phyloP scores from a whole-genome alignment of 805 yeast genomes.

The Saccharomycopsis sp. region DNA sequence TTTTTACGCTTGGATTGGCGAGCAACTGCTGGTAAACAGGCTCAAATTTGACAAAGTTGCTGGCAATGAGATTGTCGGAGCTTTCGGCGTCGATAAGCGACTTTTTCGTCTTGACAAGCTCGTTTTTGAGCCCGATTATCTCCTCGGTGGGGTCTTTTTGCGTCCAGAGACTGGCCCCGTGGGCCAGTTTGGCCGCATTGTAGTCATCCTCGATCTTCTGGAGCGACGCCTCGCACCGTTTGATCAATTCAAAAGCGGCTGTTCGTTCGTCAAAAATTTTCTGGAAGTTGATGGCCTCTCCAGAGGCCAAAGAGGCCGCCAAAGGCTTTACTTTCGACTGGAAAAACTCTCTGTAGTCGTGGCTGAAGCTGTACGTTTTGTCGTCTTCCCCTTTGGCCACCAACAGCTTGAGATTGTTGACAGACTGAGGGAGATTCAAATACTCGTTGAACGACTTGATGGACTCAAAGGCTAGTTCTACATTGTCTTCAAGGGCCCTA shows the following conservation, averaged over 20 bases:
- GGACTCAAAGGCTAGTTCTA: conserved; percentile 75
- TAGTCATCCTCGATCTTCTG: conserved; percentile 33
- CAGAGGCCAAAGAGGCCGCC: conserved; percentile 29
- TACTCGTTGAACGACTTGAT: conserved; percentile 73
- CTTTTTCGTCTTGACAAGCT: conserved; percentile 49
- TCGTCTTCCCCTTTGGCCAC: conserved; percentile 6
- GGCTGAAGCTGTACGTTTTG: conserved; percentile 30
- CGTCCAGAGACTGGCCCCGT: conserved; percentile 32
- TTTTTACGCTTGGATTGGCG: conserved; percentile 23
- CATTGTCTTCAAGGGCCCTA: conserved; percentile 65
- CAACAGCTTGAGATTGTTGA: conserved; percentile 43
- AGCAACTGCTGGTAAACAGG: conserved; percentile 21
- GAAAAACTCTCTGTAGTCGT: conserved; percentile 12
- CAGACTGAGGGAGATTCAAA: conserved; percentile 51
- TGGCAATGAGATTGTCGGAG: conserved; percentile 49
- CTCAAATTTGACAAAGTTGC: conserved; percentile 22
- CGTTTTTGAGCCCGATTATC: conserved; percentile 42
- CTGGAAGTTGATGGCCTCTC: conserved; percentile 25
- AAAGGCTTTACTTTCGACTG: conserved; percentile 33
- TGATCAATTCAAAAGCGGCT: conserved; percentile 32
- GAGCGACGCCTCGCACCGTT: conserved; percentile 31
- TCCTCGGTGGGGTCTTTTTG: conserved; percentile 31
- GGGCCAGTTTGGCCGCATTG: conserved; percentile 29
- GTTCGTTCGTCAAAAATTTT: conserved; percentile 30
- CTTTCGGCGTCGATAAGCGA: conserved; percentile 54